Evolutionary conservation across 331 rosid species (phyloP), one percentile per base, ranked within the genome.

Genomic region (Acacia concinna): DNA sequence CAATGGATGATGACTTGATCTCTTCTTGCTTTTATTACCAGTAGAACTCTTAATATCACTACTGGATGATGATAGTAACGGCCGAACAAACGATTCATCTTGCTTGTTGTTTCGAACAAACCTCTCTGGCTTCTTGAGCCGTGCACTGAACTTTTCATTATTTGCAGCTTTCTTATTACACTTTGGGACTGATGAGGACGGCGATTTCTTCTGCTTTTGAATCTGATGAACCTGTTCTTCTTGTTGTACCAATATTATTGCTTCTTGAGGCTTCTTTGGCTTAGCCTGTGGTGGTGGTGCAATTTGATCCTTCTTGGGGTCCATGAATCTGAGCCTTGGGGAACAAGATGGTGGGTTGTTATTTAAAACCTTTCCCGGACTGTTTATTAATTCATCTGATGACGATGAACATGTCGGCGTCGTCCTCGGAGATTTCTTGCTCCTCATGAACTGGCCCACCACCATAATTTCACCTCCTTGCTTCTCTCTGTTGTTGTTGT

Each of bases 41-140:
- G 56, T 15, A 49, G 69, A 1, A 38, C 41, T 83, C 57, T 77
- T 83, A 8, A 64, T 85, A 78, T 88, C 90, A 71, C 38, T 76
- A 43, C n/a, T n/a, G n/a, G n/a, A n/a, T n/a, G 81, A 72, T 87
- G 30, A 79, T 73, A 6, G 74, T 20, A 15, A 76, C 23, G 93
- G 81, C 47, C 88, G 82, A 27, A 89, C 88, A 79, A 90, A 91
- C 23, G 90, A 17, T 70, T 90, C 96, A 73, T 89, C 91, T 75
- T 90, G 87, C 84, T 84, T 86, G 72, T 81, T 83, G 72, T 86
- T 83, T 78, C 83, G 73, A 65, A 81, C 59, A n/a, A 18, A 18
- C 56, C n/a, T 52, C 7, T 52, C 70, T 34, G 79, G 83, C 82
- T 84, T 94, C 79, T 83, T 90, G 47, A 78, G 35, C 79, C 78